Conservation (phyloP, 2,329 filamentous ascomycete species). For the Phaeoacremonium minimum region DNA sequence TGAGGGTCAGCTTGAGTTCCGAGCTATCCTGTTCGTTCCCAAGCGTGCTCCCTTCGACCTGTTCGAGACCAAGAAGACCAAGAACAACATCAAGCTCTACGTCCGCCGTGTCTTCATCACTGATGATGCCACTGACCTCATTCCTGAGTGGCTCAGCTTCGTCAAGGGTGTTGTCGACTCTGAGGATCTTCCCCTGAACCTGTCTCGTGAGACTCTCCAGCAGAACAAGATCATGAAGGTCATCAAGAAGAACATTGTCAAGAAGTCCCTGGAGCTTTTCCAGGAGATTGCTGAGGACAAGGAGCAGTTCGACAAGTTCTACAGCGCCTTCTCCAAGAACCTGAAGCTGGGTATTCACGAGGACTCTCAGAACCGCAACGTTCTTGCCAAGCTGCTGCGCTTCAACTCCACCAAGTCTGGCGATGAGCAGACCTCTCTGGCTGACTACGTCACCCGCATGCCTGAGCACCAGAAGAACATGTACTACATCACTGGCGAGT, state of each 20-base stretch:
- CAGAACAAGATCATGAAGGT: constrained; percentile 99
- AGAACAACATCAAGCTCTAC: constrained; percentile 99
- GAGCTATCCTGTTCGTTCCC: constrained; percentile 97
- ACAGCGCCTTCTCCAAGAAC: constrained; percentile 99
- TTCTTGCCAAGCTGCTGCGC: constrained; percentile 95
- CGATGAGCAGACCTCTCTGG: constrained; percentile 89
- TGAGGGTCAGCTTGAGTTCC: constrained; percentile 99
- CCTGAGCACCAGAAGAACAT: constrained; percentile 99
- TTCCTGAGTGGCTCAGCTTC: constrained; percentile 98
- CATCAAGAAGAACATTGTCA: constrained; percentile 99
- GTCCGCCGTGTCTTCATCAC: constrained; percentile 99
- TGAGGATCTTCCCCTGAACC: constrained; percentile 97
- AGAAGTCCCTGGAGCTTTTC: constrained; percentile 99
- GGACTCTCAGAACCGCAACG: constrained; percentile 92
- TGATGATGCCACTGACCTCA: constrained; percentile 97
- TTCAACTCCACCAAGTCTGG: constrained; percentile 99
- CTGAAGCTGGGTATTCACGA: constrained; percentile 99
- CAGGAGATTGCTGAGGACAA: constrained; percentile 98
- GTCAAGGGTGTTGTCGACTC: constrained; percentile 99
- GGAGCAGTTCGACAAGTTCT: constrained; percentile 99
- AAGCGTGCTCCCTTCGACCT: constrained; percentile 99
- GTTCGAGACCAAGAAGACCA: constrained; percentile 99
- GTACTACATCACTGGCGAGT: constrained; percentile 99
- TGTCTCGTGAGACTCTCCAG: constrained; percentile 99
- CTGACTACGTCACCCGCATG: constrained; percentile 99